Evolutionary conservation across 805 yeast genomes (phyloP).

Genomic region (Metschnikowia reukaufii): DNA sequence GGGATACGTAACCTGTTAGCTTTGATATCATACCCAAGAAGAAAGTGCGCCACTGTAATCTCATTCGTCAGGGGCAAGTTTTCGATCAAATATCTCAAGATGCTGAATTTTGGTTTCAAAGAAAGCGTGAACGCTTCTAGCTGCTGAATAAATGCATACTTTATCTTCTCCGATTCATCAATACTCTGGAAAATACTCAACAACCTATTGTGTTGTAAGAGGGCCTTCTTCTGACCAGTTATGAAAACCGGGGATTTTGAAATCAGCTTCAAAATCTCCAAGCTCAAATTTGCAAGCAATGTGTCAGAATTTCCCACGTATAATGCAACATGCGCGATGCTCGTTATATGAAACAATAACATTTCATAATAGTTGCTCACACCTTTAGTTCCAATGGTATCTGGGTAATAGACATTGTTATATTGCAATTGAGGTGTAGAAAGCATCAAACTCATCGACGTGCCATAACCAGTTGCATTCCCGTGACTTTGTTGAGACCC

Average conservation of each 20-base stretch:
- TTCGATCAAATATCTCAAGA: constrained; percentile 57
- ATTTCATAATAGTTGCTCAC: constrained; percentile 68
- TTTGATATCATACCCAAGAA: constrained; percentile 67
- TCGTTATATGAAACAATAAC: constrained; percentile 64
- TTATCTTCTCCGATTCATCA: constrained; percentile 74
- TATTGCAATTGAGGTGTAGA: constrained; percentile 22
- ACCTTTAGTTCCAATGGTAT: constrained; percentile 56
- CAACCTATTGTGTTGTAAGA: constrained; percentile 56
- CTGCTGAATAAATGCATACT: constrained; percentile 71
- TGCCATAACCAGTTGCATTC: constrained; percentile 24
- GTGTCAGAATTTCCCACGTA: constrained; percentile 62
- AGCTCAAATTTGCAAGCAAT: constrained; percentile 51
- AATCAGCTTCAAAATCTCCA: constrained; percentile 53
- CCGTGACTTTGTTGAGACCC: constrained; percentile 6
- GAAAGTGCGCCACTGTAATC: constrained; percentile 65
- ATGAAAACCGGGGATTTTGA: constrained; percentile 50
- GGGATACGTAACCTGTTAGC: constrained; percentile 51
- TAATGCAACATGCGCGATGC: constrained; percentile 71
- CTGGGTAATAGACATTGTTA: constrained; percentile 41
- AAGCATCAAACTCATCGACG: constrained; percentile 30
- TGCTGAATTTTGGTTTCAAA: constrained; percentile 51
- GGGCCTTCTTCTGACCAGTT: constrained; percentile 22
- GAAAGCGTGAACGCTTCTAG: constrained; percentile 35
- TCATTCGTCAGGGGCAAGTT: constrained; percentile 46
- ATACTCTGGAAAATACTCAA: constrained; percentile 70